These are phyloP conservation scores for Ananas comosus DNA, from an alignment of 176 grass and related monocot genomes.

Conservation along the genomic window DNA sequence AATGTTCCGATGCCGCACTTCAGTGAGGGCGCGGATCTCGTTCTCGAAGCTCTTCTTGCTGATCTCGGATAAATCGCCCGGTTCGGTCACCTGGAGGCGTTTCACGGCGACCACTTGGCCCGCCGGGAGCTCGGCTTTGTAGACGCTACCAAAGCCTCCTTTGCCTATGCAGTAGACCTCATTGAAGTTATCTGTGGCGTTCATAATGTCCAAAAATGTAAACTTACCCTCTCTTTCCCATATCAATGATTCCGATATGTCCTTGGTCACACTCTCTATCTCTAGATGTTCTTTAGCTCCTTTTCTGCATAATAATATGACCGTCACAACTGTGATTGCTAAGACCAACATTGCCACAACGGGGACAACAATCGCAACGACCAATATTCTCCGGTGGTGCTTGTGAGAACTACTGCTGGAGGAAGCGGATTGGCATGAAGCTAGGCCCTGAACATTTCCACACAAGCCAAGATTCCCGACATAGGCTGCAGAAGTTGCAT, in stretches of 20 bases:
- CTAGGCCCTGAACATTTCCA: slow-evolving; percentile 38
- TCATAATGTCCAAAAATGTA: slow-evolving; percentile 59
- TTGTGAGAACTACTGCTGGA: slow-evolving; percentile 13
- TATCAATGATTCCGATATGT: slow-evolving; percentile 45
- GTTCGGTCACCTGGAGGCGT: slow-evolving; percentile 35
- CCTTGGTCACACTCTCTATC: slow-evolving; percentile 31
- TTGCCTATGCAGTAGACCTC: slow-evolving; percentile 65
- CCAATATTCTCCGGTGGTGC: slow-evolving; percentile 24
- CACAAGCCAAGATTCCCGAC: slow-evolving; percentile 57
- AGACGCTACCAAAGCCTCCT: slow-evolving; percentile 71
- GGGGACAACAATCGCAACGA: slow-evolving; percentile 31
- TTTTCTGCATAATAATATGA: slow-evolving; percentile 17
- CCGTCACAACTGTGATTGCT: neutral
- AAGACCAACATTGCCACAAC: slow-evolving; percentile 19
- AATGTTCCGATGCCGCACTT: slow-evolving; percentile 64
- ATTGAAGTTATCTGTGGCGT: slow-evolving; percentile 72
- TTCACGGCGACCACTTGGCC: slow-evolving; percentile 58
- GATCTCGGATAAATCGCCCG: slow-evolving; percentile 22
- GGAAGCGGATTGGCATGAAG: slow-evolving; percentile 18
- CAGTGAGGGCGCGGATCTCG: slow-evolving; percentile 54
- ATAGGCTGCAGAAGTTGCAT: slow-evolving; percentile 34
- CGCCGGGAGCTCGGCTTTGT: slow-evolving; percentile 39
- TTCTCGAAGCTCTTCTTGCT: slow-evolving; percentile 60
- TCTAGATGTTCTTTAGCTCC: slow-evolving; percentile 19
- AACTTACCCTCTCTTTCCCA: slow-evolving; percentile 63